These are phyloP conservation scores for Annulohypoxylon nitens DNA, from an alignment of 495 filamentous ascomycete species.

Conservation along the genomic window DNA sequence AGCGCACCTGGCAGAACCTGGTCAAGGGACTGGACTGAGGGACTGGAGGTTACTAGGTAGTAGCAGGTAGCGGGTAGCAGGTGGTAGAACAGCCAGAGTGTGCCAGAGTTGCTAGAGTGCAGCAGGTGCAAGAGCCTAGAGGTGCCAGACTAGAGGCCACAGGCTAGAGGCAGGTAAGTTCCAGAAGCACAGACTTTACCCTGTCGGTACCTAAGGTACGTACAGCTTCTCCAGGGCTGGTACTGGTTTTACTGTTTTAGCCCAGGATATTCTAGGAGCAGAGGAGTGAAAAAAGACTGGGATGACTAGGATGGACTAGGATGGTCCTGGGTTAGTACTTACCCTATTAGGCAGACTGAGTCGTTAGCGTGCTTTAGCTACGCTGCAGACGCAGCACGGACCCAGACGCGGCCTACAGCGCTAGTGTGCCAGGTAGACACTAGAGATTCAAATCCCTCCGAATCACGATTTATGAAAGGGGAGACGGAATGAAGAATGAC, in stretches of 20 bases:
- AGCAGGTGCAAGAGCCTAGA: neutral
- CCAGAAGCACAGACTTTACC: slow-evolving; percentile 17
- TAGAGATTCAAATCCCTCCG: slow-evolving; percentile 45
- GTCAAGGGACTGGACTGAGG: too few relatives aligned
- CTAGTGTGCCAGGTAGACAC: slow-evolving; percentile 47
- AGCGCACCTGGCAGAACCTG: too few relatives aligned
- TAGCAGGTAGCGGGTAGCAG: too few relatives aligned
- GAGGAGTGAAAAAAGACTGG: neutral
- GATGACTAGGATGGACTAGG: neutral
- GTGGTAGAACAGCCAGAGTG: too few relatives aligned
- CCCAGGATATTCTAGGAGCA: neutral
- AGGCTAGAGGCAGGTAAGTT: neutral
- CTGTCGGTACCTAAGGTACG: slow-evolving; percentile 12
- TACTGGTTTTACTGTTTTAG: neutral
- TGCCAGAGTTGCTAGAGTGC: neutral
- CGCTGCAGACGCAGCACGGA: slow-evolving; percentile 42
- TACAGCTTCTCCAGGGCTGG: neutral
- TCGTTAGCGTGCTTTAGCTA: slow-evolving; percentile 48
- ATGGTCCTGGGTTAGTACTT: slow-evolving; percentile 31
- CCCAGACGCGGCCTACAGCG: slow-evolving; percentile 33
- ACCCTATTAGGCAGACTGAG: slow-evolving; percentile 39
- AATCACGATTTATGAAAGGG: slow-evolving; percentile 46
- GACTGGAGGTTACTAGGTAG: too few relatives aligned
- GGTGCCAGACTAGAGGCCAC: too few relatives aligned
- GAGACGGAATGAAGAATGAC: slow-evolving; percentile 43